Conservation (phyloP, 108 stramenopile species). For the Pseudonitzschia multiseries region DNA sequence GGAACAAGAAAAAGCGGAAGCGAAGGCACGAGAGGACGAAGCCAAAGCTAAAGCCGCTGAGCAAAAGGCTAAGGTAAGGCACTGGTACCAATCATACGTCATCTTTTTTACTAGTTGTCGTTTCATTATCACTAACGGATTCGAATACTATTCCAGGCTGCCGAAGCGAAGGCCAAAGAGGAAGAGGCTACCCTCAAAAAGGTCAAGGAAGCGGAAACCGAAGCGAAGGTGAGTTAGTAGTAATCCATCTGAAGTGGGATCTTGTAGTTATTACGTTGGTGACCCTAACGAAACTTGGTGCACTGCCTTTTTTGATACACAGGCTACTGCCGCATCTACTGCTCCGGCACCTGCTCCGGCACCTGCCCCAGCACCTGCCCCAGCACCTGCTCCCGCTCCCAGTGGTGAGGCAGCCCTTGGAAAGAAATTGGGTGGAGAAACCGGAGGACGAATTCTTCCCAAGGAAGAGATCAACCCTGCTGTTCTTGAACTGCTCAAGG, state of each 20-base stretch:
- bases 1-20: conserved; percentile 24
- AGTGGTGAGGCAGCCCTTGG: conserved; percentile 52
- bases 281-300: background rate
- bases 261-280: background rate
- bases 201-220: conserved; percentile 33
- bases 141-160: conserved; percentile 21
- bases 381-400: conserved; percentile 23
- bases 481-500: conserved; percentile 75
- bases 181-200: conserved; percentile 32
- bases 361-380: conserved; percentile 31
- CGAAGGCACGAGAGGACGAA: conserved; percentile 42
- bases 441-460: conserved; percentile 75
- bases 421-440: conserved; percentile 48
- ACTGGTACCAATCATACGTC: too few relatives aligned
- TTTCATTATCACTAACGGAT: background rate
- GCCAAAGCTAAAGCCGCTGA: conserved; percentile 25
- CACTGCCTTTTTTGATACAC: background rate
- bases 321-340: conserved; percentile 44
- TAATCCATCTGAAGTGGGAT: background rate
- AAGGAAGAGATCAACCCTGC: conserved; percentile 81
- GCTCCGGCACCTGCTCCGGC: conserved; percentile 30
- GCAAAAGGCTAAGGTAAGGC: conserved; percentile 37
- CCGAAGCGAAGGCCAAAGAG: conserved; percentile 30
- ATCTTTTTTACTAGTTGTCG: background rate
- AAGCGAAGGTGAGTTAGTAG: conserved; percentile 23